A percentile compares a stretch with the other conserved stretches of the same genome.
These are phyloP conservation scores for Blastocystis sp. DNA, from an alignment of 352 stramenopile genomes.

Conservation along the genomic window DNA sequence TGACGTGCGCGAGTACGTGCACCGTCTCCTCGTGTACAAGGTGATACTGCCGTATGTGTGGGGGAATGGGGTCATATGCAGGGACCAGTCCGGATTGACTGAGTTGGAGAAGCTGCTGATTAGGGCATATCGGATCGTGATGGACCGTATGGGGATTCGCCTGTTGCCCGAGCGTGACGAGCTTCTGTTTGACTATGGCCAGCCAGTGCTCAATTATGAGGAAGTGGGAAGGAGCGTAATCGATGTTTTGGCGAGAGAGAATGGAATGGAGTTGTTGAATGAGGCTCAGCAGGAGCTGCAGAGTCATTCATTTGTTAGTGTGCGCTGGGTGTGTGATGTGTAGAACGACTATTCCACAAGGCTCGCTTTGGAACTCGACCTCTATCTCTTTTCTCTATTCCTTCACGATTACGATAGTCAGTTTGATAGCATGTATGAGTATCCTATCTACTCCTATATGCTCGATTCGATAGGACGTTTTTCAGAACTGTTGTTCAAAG, in stretches of 20 bases:
- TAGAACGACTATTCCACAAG: constrained; percentile 18
- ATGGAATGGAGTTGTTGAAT: not conserved
- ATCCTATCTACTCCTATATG: not conserved
- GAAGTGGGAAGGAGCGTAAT: constrained; percentile 15
- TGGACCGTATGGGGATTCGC: not conserved
- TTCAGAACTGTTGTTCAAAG: constrained; percentile 32
- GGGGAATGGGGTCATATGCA: not conserved
- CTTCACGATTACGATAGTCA: not conserved
- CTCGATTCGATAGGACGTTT: constrained; percentile 49
- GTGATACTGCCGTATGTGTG: not conserved
- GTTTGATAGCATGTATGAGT: not conserved
- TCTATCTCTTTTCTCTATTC: constrained; percentile 47
- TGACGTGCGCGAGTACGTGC: constrained; percentile 37
- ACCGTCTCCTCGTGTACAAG: constrained; percentile 18
- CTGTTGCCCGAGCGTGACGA: not conserved
- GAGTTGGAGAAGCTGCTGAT: constrained; percentile 16
- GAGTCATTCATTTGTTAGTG: not conserved
- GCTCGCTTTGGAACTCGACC: constrained; percentile 12
- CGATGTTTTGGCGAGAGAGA: not conserved
- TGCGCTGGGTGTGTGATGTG: not conserved
- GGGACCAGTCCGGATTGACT: not conserved
- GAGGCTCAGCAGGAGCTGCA: not conserved
- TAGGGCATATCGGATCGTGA: not conserved
- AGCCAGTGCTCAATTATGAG: constrained; percentile 10
- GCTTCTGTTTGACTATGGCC: not conserved